A percentile compares a stretch with the other conserved stretches of the same genome.
Conservation (phyloP, 116 monocot genomes). For the Dioscorea cayenensis region DNA sequence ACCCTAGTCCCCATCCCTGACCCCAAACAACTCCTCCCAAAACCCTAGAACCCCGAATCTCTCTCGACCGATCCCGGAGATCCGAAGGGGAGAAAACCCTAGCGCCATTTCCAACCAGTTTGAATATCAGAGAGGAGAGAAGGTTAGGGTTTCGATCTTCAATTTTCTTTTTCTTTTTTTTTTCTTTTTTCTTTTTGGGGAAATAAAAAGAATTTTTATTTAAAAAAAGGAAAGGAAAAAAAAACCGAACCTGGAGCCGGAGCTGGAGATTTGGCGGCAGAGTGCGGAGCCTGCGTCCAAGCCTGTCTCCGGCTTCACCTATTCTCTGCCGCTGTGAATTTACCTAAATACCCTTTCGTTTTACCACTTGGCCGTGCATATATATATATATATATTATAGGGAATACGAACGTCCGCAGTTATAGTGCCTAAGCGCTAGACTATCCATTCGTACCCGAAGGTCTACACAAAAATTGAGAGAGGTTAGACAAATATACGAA, state of each 20-base stretch:
- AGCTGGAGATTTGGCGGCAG: conserved; percentile 8
- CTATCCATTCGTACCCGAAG: no score
- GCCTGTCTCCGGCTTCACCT: background rate
- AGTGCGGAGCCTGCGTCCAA: conserved; percentile 13
- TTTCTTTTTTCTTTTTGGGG: no score
- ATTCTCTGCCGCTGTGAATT: background rate
- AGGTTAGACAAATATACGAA: no score
- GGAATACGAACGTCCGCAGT: no score
- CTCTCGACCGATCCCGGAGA: conserved; percentile 1
- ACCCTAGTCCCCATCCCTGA: conserved; percentile 45
- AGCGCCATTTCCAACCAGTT: background rate
- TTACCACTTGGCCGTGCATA: no score
- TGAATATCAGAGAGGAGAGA: no score
- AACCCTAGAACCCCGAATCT: background rate
- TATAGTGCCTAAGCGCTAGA: no score
- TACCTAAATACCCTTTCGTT: background rate
- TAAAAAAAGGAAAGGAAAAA: background rate
- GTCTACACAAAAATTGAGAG: no score
- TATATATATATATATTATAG: no score
- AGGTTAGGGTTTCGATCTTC: background rate
- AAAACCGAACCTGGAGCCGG: conserved; percentile 14
- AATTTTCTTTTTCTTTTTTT: no score
- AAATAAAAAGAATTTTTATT: no score
- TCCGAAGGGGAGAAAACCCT: background rate
- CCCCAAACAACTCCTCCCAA: background rate